Base-by-base conservation (phyloP, 2,329 filamentous ascomycete species). In the Diaporthe nobilis region DNA sequence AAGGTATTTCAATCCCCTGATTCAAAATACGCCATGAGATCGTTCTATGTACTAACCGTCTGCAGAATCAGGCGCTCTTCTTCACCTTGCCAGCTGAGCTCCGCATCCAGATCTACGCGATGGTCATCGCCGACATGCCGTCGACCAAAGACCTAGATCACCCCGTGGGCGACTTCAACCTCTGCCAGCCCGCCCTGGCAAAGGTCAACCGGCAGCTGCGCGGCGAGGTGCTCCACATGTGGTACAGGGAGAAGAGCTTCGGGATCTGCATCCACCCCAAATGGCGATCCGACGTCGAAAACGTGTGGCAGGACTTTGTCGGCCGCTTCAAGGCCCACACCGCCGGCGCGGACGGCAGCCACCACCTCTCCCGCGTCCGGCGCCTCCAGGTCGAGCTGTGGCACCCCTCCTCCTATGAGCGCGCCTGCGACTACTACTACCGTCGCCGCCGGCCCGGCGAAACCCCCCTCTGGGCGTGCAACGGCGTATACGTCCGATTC, bases 71-170 rank as follows among this genome's bases (percentile, higher is more conserved):
- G 22, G 1, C 34, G 2, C 22, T 4, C 3, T 15, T 65, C 4
- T 15, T 47, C 10, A 4, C 17, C 17, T 17, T 49, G 7, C 42
- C 28, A 13, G 4, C 42, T 7, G 42, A 49, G 39, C 22, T 49
- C 9, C 61, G 61, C 25, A 49, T 37, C 31, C 10, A 2, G 10
- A 51, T 67, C 22, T 67, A 67, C 44, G 9, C 1, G 6, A 51
- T 51, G 44, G 20, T 37, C 20, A 25, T 37, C 2, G 10, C 9
- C 6, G 20, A 67, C 44, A 17, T 10, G 5, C 37, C 58, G 6
- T 2, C 1, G 9, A 12, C 25, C 4, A 2, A 2, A 2, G 10
- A 5, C 13, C 8, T 10, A 4, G 7, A 4, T 22, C 13, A 47
- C 10, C 28, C 17, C 7, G 13, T 17, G 9, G 17, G 42, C n/a